These are phyloP conservation scores for Tetrahymena elliotti DNA, from an alignment of 73 alveolate genomes.

Conservation along the genomic window DNA sequence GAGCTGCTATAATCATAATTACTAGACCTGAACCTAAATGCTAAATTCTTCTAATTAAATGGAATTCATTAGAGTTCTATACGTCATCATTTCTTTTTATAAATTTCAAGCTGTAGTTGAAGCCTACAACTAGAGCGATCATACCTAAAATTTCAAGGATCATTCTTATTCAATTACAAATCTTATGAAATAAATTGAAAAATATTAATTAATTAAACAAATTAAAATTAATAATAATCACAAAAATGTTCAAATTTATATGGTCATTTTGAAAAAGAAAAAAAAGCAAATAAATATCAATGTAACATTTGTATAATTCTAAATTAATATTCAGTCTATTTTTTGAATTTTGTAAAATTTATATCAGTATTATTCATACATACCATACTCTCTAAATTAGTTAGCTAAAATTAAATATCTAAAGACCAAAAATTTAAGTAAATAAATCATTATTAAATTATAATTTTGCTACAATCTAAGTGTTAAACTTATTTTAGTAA, in stretches of 20 bases:
- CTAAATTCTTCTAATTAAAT: background rate
- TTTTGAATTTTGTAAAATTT: no score
- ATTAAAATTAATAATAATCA: no score
- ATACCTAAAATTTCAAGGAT: background rate
- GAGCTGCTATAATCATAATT: background rate
- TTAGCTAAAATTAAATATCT: background rate
- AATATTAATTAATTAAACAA: background rate
- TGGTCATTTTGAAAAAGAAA: background rate
- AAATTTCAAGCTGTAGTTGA: background rate
- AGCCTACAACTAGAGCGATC: background rate
- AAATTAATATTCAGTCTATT: no score
- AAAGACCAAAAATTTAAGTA: background rate
- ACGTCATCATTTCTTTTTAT: background rate
- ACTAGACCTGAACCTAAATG: background rate
- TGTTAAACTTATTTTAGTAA: no score
- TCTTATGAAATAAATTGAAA: background rate
- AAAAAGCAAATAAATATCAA: background rate
- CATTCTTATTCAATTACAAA: background rate
- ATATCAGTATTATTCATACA: background rate
- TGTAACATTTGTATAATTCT: background rate
- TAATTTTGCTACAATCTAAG: no score
- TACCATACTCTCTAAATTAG: background rate
- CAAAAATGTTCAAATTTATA: background rate
- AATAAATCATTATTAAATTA: no score
- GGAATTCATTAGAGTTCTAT: background rate